phyloP scores from a whole-genome alignment of 2,329 filamentous ascomycete species.

The Metarhizium robertsii region DNA sequence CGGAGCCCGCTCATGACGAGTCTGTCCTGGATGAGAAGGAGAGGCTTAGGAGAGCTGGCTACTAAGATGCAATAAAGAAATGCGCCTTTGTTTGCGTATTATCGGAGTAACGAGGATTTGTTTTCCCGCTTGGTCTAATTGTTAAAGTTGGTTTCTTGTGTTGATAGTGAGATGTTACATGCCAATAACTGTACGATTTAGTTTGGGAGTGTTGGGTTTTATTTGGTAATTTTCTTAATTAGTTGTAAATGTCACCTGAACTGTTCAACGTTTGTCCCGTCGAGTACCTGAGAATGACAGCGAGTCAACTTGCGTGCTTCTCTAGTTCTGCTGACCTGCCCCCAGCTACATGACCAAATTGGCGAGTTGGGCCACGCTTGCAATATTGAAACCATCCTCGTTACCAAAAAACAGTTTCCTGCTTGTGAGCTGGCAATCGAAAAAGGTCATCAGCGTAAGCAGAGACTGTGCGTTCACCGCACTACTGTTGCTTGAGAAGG shows the following conservation, averaged over 20 bases:
- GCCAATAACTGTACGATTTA: not conserved
- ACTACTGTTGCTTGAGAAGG: not conserved
- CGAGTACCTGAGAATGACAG: no score
- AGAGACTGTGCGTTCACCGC: not conserved
- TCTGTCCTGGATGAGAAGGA: slow-evolving; percentile 17
- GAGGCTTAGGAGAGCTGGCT: slow-evolving; percentile 10
- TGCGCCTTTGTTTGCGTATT: not conserved
- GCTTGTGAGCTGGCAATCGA: not conserved
- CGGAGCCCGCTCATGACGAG: slow-evolving; percentile 4
- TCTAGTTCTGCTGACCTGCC: no score
- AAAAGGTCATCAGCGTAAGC: not conserved
- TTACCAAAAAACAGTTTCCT: not conserved
- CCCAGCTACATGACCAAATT: no score
- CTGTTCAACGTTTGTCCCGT: no score
- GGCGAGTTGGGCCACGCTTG: no score
- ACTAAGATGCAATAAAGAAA: not conserved
- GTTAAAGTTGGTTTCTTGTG: not conserved
- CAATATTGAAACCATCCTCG: no score
- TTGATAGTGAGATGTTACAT: not conserved
- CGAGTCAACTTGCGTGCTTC: no score
- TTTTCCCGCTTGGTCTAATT: not conserved
- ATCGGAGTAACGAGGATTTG: not conserved
- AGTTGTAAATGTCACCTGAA: no score
- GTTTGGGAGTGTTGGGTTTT: not conserved
- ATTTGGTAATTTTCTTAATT: no score